phyloP scores from a whole-genome alignment of 208 protist species.

The Trypanosoma rangeli region DNA sequence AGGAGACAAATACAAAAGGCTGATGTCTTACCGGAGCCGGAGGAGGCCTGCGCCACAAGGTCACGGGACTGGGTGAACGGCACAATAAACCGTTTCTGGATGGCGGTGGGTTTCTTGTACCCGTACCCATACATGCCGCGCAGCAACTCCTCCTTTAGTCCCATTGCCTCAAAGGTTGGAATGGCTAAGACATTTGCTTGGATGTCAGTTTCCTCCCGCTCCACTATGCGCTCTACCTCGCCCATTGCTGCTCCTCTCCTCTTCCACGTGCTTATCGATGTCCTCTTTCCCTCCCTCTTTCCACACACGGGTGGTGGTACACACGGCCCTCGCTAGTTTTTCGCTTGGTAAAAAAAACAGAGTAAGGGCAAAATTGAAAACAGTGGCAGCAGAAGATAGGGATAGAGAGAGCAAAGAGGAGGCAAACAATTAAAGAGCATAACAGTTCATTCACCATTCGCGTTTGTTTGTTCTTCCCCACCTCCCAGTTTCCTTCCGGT shows the following conservation, averaged over 20 bases:
- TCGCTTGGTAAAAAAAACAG: neutral
- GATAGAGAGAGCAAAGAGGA: neutral
- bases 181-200: conserved; percentile 87
- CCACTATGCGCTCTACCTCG: conserved; percentile 7
- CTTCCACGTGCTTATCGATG: neutral
- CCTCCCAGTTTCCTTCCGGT: neutral
- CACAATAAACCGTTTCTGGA: conserved; percentile 97
- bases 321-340: neutral
- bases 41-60: conserved; percentile 98
- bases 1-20: conserved; percentile 96
- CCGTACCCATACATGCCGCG: conserved; percentile 98
- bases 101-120: conserved; percentile 98
- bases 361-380: neutral
- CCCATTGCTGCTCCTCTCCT: conserved; percentile 4
- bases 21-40: conserved; percentile 98
- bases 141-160: conserved; percentile 82
- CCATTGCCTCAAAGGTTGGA: conserved; percentile 89
- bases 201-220: conserved; percentile 54
- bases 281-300: neutral
- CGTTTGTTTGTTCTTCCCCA: neutral
- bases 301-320: neutral
- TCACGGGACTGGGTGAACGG: conserved; percentile 91
- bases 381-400: neutral
- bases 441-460: neutral
- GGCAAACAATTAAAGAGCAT: neutral